Evolutionary conservation across 306 rosid species (phyloP), one percentile per base, ranked within the genome.

Genomic region (Dalbergia cochinchinensis): DNA sequence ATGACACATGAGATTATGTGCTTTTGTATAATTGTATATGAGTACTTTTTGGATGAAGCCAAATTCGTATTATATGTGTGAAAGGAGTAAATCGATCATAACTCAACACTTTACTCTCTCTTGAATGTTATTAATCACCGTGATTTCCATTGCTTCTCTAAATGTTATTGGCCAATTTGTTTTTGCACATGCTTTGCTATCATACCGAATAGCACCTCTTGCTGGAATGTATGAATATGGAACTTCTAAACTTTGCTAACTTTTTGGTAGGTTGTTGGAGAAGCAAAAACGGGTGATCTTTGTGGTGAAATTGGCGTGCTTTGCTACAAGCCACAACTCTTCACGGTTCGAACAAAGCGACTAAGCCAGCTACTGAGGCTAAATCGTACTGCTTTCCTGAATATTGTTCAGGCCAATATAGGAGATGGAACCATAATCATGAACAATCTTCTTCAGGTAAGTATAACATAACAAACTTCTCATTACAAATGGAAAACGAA

Each of bases 371-470:
- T 96, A 42, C 85, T 96, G 58, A 88, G 99, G 78, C 73, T 96
- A 77, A 96, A 90, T 81, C 90, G 97, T 14, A 87, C 96, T 3
- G 80, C 85, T 0, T 93, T 96, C 86, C 55, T 93, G 78, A 96
- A 83, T 65, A 88, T 91, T 51, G 96, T 96, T 74, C 94, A 93
- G 53, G 91, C 99, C 71, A 91, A 93, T 60, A 87, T 96, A 3
- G 99, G 96, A 8, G 99, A 96, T 53, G 99, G 98, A 74, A 89
- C 92, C 78, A 81, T 93, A 65, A 93, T 93, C 75, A 90, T 96
- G 97, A 96, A 93, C 48, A 96, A 96, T 84, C 94, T 96, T 71
- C 97, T 96, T 80, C 87, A 93, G 98, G 99, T 96, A 3, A 44
- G 91, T 58, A 55, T 59, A 64, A 48, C 65, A 31, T 71, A 73